Conservation (phyloP, 2,329 filamentous ascomycete genomes). For the Tolypocladium ophioglossoides region DNA sequence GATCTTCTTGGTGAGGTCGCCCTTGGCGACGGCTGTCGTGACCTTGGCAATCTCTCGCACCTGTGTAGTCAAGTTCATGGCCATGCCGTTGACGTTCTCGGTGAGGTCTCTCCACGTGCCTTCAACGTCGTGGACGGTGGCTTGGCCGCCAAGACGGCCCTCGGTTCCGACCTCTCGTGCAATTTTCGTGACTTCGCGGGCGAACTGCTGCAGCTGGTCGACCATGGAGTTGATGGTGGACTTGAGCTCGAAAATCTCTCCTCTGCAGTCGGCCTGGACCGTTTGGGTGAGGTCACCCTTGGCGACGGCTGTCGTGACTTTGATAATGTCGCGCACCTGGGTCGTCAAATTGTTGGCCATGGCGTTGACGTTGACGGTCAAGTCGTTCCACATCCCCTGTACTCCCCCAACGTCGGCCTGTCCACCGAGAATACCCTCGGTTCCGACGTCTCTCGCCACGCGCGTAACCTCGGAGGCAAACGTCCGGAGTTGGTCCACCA, state of each 20-base stretch:
- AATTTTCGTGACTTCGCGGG: constrained; percentile 92
- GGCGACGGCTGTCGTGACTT: constrained; percentile 61
- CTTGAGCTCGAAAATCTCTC: constrained; percentile 89
- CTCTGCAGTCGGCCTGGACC: constrained; percentile 85
- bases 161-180: constrained; percentile 95
- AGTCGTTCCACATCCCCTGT: constrained; percentile 80
- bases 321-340: constrained; percentile 90
- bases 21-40: constrained; percentile 87
- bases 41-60: constrained; percentile 96
- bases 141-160: constrained; percentile 86
- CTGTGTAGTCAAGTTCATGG: constrained; percentile 94
- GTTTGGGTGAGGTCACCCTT: constrained; percentile 93
- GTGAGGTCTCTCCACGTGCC: constrained; percentile 96
- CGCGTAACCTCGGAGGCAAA: constrained; percentile 78
- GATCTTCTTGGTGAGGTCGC: constrained; percentile 93
- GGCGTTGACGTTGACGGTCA: constrained; percentile 77
- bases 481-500: constrained; percentile 76
- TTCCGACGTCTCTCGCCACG: constrained; percentile 74
- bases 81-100: constrained; percentile 95
- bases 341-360: constrained; percentile 84
- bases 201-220: constrained; percentile 92
- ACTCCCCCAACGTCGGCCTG: constrained; percentile 77
- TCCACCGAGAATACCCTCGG: constrained; percentile 71
- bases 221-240: constrained; percentile 99
- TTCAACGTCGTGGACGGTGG: constrained; percentile 90